Base-by-base conservation (phyloP, 1,284 basidiomycete species). In the Austropuccinia psidii region DNA sequence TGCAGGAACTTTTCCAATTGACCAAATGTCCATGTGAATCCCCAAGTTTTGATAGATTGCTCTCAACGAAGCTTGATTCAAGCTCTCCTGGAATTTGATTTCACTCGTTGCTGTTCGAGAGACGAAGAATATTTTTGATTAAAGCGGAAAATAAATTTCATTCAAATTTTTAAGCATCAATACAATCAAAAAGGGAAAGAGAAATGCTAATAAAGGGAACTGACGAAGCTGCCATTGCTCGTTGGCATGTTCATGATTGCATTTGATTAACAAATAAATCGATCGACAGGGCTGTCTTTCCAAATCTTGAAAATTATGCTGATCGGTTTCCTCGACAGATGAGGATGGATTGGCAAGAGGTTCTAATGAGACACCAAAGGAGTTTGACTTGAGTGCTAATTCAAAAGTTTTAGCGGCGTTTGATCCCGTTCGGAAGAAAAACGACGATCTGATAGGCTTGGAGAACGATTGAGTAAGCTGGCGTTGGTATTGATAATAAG, bases 391-490 rank as follows among this genome's bases (percentile, higher is more conserved):
- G 19, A 41, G 45, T 15, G 45, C 49, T 29, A 52, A 37, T 21
- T 66, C 49, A 35, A 66, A 66, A n/a, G 45, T 47, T 27, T 66
- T 50, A n/a, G 64, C 64, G 24, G 64, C 64, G 37, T 52, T 43
- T 31, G 64, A 66, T 19, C 64, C 64, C 2, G 45, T 43, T 24
- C 64, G 27, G 27, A 66, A 66, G 49, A 66, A 66, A 49, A 66
- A 66, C 1, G 64, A 52, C 13, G 64, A 17, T 5, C 31, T 7
- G 1, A 54, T 9, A 2, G 64, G 47, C 15, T 50, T 54, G 2
- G 64, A 35, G 11, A 66, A 35, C 2, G 47, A 45, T 33, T 29
- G 29, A 54, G 31, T 66, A 5, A 64, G 21, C 21, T 64, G 37
- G 29, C 37, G 61, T 49, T 64, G 61, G 47, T 66, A 66, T 1